Evolutionary conservation across 495 filamentous ascomycete species (phyloP).

Genomic region (Aspergillus campestris): DNA sequence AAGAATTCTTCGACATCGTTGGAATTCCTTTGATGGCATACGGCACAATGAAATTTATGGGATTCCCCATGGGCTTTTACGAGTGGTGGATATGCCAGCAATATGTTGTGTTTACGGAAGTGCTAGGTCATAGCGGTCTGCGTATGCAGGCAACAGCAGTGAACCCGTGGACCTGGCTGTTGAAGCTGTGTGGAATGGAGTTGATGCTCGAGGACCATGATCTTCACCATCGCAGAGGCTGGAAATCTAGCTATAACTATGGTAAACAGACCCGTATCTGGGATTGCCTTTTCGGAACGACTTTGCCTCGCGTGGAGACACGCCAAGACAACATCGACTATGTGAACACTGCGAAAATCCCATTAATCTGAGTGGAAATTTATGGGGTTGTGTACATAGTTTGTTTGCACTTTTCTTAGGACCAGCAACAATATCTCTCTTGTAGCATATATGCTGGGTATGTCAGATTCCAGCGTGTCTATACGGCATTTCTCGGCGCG

Average conservation of each 20-base stretch:
- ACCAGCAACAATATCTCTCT: too few relatives aligned
- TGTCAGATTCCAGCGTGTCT: too few relatives aligned
- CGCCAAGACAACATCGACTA: constrained; percentile 29
- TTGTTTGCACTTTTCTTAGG: too few relatives aligned
- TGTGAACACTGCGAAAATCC: constrained; percentile 22
- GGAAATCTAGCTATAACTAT: constrained; percentile 37
- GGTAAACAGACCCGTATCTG: constrained; percentile 37
- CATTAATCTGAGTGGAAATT: constrained; percentile 12
- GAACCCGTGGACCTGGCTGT: constrained; percentile 28
- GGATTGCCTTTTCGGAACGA: constrained; percentile 36
- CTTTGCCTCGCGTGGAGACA: constrained; percentile 28
- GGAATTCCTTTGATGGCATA: constrained; percentile 31
- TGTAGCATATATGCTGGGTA: too few relatives aligned
- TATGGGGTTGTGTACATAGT: too few relatives aligned
- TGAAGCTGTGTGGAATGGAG: constrained; percentile 24
- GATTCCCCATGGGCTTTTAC: constrained; percentile 34
- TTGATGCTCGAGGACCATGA: constrained; percentile 40
- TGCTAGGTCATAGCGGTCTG: constrained; percentile 32
- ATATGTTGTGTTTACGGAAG: constrained; percentile 34
- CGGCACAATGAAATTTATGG: constrained; percentile 20
- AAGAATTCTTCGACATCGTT: constrained; percentile 39
- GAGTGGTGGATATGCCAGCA: constrained; percentile 39
- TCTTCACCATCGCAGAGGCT: constrained; percentile 36
- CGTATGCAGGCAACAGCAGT: constrained; percentile 27
- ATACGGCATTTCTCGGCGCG: too few relatives aligned